phyloP scores from a whole-genome alignment of 225 moss, liverwort and hornwort species.

The Neckera pumila region DNA sequence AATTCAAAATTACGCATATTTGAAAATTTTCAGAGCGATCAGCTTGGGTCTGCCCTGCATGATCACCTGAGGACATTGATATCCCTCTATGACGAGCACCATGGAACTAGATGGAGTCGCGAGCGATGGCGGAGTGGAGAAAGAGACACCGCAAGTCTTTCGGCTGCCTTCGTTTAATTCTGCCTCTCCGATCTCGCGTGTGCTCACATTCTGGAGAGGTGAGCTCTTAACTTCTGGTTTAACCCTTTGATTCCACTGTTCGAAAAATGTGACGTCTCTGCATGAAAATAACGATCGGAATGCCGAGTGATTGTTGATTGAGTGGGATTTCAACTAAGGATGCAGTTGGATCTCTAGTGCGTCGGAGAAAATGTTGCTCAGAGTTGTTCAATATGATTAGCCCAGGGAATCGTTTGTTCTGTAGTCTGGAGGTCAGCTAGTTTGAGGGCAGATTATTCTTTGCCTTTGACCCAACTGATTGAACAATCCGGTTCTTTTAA shows the following conservation, averaged over 20 bases:
- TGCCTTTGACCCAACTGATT: neutral
- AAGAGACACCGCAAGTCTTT: conserved; percentile 19
- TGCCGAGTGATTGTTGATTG: neutral
- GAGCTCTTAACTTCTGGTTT: neutral
- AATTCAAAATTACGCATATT: neutral
- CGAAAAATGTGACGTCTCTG: neutral
- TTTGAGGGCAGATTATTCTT: neutral
- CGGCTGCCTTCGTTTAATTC: conserved; percentile 47
- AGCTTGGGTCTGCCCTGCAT: neutral
- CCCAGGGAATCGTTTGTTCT: too few relatives aligned
- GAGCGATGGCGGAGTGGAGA: conserved; percentile 33
- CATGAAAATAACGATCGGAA: neutral
- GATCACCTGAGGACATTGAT: neutral
- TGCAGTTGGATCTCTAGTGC: neutral
- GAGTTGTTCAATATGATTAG: neutral
- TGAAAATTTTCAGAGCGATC: neutral
- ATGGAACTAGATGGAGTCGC: conserved; percentile 27
- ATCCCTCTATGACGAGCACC: neutral
- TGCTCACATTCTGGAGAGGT: conserved; percentile 81
- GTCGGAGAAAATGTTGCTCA: neutral
- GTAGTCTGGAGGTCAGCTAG: neutral
- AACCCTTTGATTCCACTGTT: neutral
- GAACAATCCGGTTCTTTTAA: neutral
- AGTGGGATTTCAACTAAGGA: neutral
- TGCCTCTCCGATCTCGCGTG: conserved; percentile 57